Percentiles rank a stretch among this genome's conserved stretches.
phyloP scores from a whole-genome alignment of 1,284 basidiomycete genomes.

The Coniferiporia sulphurascens region DNA sequence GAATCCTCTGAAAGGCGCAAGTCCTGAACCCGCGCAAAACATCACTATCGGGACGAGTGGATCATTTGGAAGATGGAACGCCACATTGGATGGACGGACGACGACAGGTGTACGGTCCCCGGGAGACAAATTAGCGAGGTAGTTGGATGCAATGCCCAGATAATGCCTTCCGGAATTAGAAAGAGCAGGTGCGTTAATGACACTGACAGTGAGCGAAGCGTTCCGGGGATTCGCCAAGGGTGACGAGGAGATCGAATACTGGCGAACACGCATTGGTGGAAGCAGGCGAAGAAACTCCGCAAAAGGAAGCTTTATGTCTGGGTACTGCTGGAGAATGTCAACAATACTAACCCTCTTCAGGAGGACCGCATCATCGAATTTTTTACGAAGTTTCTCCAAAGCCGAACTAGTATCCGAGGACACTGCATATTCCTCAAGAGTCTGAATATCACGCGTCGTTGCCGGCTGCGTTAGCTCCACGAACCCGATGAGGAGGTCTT shows the following conservation, averaged over 20 bases:
- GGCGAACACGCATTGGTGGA: slow-evolving; percentile 44
- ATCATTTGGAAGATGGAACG: slow-evolving; percentile 46
- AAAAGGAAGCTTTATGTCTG: slow-evolving; percentile 36
- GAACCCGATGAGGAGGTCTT: slow-evolving; percentile 37
- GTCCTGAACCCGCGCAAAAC: slow-evolving; percentile 45
- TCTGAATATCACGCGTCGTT: slow-evolving; percentile 32
- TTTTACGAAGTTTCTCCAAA: not conserved
- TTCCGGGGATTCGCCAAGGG: slow-evolving; percentile 41
- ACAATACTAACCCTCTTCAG: too few relatives aligned
- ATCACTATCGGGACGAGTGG: slow-evolving; percentile 41
- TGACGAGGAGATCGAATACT: slow-evolving; percentile 52
- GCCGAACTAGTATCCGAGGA: slow-evolving; percentile 19
- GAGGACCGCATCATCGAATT: not conserved
- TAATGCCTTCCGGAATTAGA: slow-evolving; percentile 30
- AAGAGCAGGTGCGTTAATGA: slow-evolving; percentile 35
- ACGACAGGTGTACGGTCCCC: slow-evolving; percentile 43
- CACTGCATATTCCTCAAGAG: not conserved
- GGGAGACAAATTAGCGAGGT: slow-evolving; percentile 37
- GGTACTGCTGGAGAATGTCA: slow-evolving; percentile 20
- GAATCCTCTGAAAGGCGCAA: slow-evolving; percentile 52
- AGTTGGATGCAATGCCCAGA: slow-evolving; percentile 46
- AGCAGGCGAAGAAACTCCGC: slow-evolving; percentile 38
- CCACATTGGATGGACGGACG: slow-evolving; percentile 36
- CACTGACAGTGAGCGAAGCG: slow-evolving; percentile 43
- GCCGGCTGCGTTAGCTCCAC: slow-evolving; percentile 44